phyloP scores from a whole-genome alignment of 2,329 filamentous ascomycete species.

The Hypoxylon sp. region DNA sequence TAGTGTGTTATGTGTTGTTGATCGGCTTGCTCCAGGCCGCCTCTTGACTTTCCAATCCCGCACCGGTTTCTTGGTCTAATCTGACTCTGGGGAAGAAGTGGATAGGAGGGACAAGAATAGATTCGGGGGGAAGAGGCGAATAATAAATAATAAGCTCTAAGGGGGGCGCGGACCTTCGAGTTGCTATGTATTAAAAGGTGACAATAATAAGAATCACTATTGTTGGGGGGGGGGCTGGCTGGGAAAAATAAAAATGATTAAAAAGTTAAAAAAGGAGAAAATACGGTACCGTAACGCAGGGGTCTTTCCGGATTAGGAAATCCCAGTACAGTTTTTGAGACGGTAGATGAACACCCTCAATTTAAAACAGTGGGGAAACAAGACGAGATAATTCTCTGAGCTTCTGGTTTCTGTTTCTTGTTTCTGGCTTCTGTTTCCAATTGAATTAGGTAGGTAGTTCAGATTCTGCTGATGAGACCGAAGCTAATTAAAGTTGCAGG shows the following conservation, averaged over 20 bases:
- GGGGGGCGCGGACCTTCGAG: conserved; percentile 15
- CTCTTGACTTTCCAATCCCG: conserved; percentile 17
- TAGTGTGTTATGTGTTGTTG: too few species aligned
- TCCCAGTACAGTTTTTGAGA: conserved; percentile 23
- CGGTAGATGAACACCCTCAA: too few species aligned
- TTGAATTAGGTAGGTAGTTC: too few species aligned
- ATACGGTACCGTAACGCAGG: conserved; percentile 25
- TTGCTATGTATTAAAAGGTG: conserved; percentile 2
- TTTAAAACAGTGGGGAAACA: conserved; percentile 17
- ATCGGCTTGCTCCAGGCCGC: conserved; percentile 33
- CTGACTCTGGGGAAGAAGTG: conserved; percentile 29
- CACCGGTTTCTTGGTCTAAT: conserved; percentile 24
- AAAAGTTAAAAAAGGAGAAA: too few species aligned
- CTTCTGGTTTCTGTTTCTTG: too few species aligned
- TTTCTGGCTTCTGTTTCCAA: too few species aligned
- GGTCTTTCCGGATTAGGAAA: conserved; percentile 37
- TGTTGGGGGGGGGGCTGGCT: conserved; percentile 34
- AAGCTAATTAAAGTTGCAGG: too few species aligned
- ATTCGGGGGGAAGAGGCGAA: conserved; percentile 16
- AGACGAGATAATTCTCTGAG: not conserved
- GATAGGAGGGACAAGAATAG: conserved; percentile 24
- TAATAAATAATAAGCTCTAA: conserved; percentile 32
- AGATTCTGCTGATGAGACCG: too few species aligned
- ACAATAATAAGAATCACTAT: conserved; percentile 12
- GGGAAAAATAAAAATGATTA: conserved; percentile 8